Evolutionary conservation across 768 basidiomycete species (phyloP).

Genomic region (Imleria badia): DNA sequence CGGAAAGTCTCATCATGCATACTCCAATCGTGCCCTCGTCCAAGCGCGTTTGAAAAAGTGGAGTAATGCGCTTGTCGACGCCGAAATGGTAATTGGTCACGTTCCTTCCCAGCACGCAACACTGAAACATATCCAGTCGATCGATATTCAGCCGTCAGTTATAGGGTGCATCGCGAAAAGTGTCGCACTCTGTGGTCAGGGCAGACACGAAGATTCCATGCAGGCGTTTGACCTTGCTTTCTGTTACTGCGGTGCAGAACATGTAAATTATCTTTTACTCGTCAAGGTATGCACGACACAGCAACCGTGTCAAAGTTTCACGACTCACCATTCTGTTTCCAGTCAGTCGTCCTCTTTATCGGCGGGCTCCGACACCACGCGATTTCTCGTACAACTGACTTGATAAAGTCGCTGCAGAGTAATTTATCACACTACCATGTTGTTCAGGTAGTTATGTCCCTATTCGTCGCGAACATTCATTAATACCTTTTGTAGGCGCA

Average conservation of each 20-base stretch:
- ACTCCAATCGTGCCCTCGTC: conserved; percentile 13
- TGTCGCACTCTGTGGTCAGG: conserved; percentile 11
- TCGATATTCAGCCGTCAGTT: conserved; percentile 7
- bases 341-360: conserved; percentile 13
- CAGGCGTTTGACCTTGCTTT: conserved; percentile 19
- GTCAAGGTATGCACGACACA: conserved; percentile 8
- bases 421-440: not conserved
- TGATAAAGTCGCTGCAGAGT: not conserved
- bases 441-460: conserved; percentile 9
- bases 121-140: conserved; percentile 2
- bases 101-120: not conserved
- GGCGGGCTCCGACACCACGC: conserved; percentile 1
- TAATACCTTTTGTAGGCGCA: not conserved
- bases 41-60: conserved; percentile 7
- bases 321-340: not conserved
- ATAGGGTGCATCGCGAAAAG: conserved; percentile 18
- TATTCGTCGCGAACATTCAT: not conserved
- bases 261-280: conserved; percentile 11
- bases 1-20: not conserved
- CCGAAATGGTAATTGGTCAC: conserved; percentile 9
- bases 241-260: conserved; percentile 1
- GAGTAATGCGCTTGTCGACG: conserved; percentile 6
- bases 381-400: conserved; percentile 6
- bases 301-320: not conserved
- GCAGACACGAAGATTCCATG: conserved; percentile 13